A percentile compares a stretch with the other conserved stretches of the same genome.
Evolutionary conservation across 768 basidiomycete species (phyloP).

Genomic region (Lentinula lateritia): DNA sequence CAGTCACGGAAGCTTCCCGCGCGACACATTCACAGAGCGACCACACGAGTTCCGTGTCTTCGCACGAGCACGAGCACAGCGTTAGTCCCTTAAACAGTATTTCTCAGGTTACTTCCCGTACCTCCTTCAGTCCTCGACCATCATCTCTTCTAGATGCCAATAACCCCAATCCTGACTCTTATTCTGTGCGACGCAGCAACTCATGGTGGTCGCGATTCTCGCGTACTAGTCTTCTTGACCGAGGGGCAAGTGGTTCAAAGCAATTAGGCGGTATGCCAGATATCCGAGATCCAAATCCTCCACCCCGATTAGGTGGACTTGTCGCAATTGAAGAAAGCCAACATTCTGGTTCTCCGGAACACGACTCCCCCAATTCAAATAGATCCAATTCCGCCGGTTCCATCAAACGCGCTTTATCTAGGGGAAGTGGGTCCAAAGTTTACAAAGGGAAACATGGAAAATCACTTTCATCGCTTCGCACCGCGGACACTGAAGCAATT

Average conservation of each 20-base stretch:
- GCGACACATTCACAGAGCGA: conserved; percentile 12
- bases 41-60: conserved; percentile 20
- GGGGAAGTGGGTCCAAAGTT: conserved; percentile 18
- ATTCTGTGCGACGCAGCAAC: conserved; percentile 58
- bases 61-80: conserved; percentile 20
- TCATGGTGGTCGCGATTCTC: conserved; percentile 79
- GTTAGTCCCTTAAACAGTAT: conserved; percentile 31
- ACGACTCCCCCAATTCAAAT: conserved; percentile 11
- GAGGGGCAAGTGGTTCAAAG: conserved; percentile 37
- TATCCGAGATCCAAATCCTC: conserved; percentile 78
- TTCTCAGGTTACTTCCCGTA: conserved; percentile 17
- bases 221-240: conserved; percentile 59
- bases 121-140: conserved; percentile 17
- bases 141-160: conserved; percentile 21
- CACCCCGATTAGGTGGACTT: conserved; percentile 43
- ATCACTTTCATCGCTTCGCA: conserved; percentile 52
- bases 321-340: conserved; percentile 51
- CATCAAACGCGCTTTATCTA: conserved; percentile 7
- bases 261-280: conserved; percentile 34
- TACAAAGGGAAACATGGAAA: conserved; percentile 33
- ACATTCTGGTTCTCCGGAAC: conserved; percentile 23
- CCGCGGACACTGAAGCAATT: conserved; percentile 64
- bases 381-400: not conserved
- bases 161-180: conserved; percentile 23
- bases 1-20: conserved; percentile 26